These are phyloP conservation scores for Entonaema liquescens DNA, from an alignment of 495 filamentous ascomycete species.

Conservation along the genomic window DNA sequence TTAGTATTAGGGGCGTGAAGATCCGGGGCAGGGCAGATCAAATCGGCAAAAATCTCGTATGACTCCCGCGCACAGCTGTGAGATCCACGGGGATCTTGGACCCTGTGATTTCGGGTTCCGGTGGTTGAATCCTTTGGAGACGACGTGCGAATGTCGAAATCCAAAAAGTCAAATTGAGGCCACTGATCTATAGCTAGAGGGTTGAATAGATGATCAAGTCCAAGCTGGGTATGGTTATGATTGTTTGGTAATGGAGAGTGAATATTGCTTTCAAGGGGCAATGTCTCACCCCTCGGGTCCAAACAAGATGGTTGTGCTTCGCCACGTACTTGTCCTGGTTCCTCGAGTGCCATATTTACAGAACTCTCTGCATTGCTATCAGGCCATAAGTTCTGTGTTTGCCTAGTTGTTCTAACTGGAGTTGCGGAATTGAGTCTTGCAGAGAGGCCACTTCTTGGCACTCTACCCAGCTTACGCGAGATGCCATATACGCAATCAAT, in stretches of 20 bases:
- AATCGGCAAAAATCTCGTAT: background rate
- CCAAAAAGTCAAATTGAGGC: background rate
- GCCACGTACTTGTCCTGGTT: background rate
- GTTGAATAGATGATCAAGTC: background rate
- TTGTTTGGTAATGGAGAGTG: background rate
- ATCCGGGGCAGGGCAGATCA: constrained; percentile 1
- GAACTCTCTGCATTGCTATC: background rate
- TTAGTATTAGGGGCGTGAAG: background rate
- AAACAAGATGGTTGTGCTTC: no score
- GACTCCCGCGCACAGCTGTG: background rate
- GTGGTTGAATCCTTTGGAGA: no score
- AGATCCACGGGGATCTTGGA: background rate
- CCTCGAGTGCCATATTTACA: background rate
- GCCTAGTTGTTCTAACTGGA: background rate
- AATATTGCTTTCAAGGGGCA: background rate
- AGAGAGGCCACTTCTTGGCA: background rate
- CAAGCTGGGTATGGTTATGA: background rate
- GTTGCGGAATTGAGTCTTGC: background rate
- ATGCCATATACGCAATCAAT: background rate
- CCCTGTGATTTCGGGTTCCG: background rate
- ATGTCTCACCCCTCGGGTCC: background rate
- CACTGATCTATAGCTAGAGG: background rate
- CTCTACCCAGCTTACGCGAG: background rate
- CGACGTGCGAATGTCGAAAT: background rate
- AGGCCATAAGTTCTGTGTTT: background rate